Evolutionary conservation across 1,139 yeast species (phyloP).

Genomic region (Nakaseomyces kungkrabaensis): DNA sequence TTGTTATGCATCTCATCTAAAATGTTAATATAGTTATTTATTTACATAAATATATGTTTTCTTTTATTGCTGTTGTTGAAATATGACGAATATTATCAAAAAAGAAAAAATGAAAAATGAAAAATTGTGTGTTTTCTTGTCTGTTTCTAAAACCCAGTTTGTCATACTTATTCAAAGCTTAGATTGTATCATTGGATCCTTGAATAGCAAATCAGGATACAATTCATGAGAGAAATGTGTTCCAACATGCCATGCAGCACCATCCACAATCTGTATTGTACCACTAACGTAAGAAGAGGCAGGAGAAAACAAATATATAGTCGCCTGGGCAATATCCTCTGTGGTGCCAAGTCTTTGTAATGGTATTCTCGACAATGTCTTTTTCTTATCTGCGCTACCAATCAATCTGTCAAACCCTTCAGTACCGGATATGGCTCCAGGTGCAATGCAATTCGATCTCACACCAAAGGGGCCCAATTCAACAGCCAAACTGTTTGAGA

Average conservation of each 20-base stretch:
- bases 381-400: conserved; percentile 34
- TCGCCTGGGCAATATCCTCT: conserved; percentile 78
- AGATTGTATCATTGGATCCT: conserved; percentile 9
- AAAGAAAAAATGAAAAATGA: not conserved
- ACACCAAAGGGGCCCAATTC: conserved; percentile 86
- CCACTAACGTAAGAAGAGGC: conserved; percentile 78
- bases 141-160: not conserved
- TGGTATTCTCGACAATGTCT: conserved; percentile 46
- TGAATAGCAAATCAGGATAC: conserved; percentile 34
- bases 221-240: conserved; percentile 31
- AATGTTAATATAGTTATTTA: no score
- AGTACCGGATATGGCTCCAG: conserved; percentile 74
- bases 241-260: conserved; percentile 82
- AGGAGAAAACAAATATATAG: conserved; percentile 72
- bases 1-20: no score
- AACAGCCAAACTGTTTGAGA: conserved; percentile 71
- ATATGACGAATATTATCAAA: not conserved
- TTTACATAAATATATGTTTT: not conserved
- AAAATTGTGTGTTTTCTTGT: no score
- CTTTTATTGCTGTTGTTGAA: not conserved
- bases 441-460: conserved; percentile 73
- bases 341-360: conserved; percentile 68
- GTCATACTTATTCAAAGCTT: not conserved
- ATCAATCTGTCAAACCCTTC: conserved; percentile 64
- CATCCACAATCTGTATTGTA: conserved; percentile 73